A percentile compares a stretch with the other conserved stretches of the same genome.
phyloP scores from a whole-genome alignment of 495 filamentous ascomycete genomes.

The Penicillium daleae region DNA sequence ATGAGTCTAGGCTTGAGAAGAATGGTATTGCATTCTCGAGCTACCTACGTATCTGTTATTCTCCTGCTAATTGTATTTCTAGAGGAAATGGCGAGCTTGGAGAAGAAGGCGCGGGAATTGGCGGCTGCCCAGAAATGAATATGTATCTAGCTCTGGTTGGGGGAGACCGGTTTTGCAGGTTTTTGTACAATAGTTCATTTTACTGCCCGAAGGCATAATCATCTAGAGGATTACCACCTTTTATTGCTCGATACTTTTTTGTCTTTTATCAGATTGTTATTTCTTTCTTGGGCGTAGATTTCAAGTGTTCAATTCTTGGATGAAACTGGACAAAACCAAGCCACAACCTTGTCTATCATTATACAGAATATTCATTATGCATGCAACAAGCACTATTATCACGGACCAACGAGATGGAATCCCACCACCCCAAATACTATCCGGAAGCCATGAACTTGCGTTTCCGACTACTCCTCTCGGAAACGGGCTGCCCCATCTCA shows the following conservation, averaged over 20 bases:
- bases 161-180: background rate
- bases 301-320: background rate
- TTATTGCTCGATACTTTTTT: too few relatives aligned
- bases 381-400: conserved; percentile 5
- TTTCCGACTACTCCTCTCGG: conserved; percentile 28
- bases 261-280: background rate
- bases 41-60: background rate
- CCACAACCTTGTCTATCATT: background rate
- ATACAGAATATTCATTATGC: conserved; percentile 13
- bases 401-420: background rate
- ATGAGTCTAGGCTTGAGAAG: conserved; percentile 68
- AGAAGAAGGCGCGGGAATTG: conserved; percentile 48
- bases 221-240: too few relatives aligned
- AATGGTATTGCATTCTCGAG: conserved; percentile 44
- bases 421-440: background rate
- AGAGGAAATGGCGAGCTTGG: conserved; percentile 49
- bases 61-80: conserved; percentile 1
- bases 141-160: background rate
- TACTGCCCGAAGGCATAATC: background rate
- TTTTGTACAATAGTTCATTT: background rate
- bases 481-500: background rate
- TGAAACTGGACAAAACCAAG: background rate
- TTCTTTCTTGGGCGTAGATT: too few relatives aligned
- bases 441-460: conserved; percentile 28
- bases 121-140: conserved; percentile 36